Conservation (phyloP, 2,329 filamentous ascomycete genomes). For the Aspergillus sp. region DNA sequence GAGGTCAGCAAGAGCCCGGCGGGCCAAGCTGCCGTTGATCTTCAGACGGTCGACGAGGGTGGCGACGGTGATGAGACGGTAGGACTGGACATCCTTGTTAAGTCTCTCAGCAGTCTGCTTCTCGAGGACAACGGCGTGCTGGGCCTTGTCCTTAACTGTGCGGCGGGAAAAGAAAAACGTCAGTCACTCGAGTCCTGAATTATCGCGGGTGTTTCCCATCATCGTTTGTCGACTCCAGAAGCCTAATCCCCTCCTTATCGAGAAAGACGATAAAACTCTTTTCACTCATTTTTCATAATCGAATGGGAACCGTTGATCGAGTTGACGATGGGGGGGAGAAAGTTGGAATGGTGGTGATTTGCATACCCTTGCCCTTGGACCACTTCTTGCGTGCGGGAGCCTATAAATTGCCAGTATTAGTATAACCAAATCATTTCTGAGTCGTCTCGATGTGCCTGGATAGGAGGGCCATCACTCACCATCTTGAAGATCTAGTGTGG, state of each 20-base stretch:
- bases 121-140: slow-evolving; percentile 98
- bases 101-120: slow-evolving; percentile 97
- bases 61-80: slow-evolving; percentile 98
- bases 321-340: slow-evolving; percentile 4
- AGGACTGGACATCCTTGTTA: slow-evolving; percentile 99
- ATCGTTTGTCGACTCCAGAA: background rate
- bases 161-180: slow-evolving; percentile 13
- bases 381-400: slow-evolving; percentile 56
- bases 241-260: slow-evolving; percentile 16
- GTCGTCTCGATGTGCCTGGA: background rate
- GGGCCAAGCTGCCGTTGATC: slow-evolving; percentile 98
- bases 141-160: slow-evolving; percentile 99
- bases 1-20: slow-evolving; percentile 83
- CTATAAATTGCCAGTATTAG: slow-evolving; percentile 28
- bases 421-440: slow-evolving; percentile 1
- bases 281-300: slow-evolving; percentile 15
- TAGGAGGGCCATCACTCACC: slow-evolving; percentile 26
- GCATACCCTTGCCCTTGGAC: slow-evolving; percentile 58
- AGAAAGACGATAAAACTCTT: slow-evolving; percentile 16
- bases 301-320: slow-evolving; percentile 6
- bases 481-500: slow-evolving; percentile 39
- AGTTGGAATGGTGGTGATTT: slow-evolving; percentile 18
- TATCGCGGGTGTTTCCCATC: background rate
- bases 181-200: slow-evolving; percentile 1
- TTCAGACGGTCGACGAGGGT: slow-evolving; percentile 99